Base-by-base conservation (phyloP, 176 grass and related monocot genomes). In the Puya raimondii region DNA sequence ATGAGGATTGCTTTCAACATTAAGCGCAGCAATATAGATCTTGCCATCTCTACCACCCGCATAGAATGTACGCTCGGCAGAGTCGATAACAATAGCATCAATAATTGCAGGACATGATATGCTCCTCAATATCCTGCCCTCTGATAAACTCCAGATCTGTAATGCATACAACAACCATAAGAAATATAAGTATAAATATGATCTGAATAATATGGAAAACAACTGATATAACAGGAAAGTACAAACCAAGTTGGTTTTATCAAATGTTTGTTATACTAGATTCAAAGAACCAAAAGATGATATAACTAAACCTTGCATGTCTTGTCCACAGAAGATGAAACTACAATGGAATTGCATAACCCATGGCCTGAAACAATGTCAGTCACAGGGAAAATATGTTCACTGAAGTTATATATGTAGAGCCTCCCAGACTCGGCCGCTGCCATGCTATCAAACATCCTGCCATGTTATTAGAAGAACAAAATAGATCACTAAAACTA, bases 1-100 rank as follows among this genome's bases (percentile, higher is more conserved):
- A 67, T 71, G 77, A 72, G 72, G 83, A 50, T 74, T 79, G 65
- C 57, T 69, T 76, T 92, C 82, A 81, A 81, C 82, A 79, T 88
- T 85, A 70, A 97, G 83, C 48, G 80, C 71, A 70, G 82, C 85
- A 80, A 92, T 73, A 82, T 92, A 97, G 80, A 92, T 97, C 69
- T 92, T 92, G 22, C 89, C 89, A 90, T 97, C 93, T 85, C 81
- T 80, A 52, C 84, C 77, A 71, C 89, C 93, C 71, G 93, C 89
- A 81, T 90, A 97, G 72, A 97, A 97, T 70, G 85, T 74, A 81
- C 90, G 84, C 79, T 88, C 83, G 65, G 76, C 80, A 59, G 86
- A 84, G 56, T 97, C 86, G 56, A 92, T 80, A 63, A 65, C 67
- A 20, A 97, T 15, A 71, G 76, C 76, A 79, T 83, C 77, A 69